Base-by-base conservation (phyloP, 2,329 filamentous ascomycete genomes). In the Xylariaceae sp. region DNA sequence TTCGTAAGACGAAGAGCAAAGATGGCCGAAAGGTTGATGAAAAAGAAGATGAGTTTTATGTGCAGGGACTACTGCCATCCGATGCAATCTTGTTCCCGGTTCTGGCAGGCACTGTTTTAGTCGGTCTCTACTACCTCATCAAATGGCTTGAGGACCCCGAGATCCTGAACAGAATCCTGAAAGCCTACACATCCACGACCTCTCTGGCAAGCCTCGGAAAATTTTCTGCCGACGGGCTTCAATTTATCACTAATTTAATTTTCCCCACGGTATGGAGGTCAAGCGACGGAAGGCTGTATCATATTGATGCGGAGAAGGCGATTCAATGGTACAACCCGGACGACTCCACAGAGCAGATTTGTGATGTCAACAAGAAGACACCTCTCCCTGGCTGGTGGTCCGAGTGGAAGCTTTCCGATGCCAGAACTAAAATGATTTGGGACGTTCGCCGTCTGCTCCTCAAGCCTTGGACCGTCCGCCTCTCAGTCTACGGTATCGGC, bases 41-140 rank as follows among this genome's bases (percentile, higher is more conserved):
- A 16, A 68, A 75, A 8, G 69, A 76, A 9, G 74, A 79, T 51
- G 67, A 79, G 46, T 58, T 74, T 40, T 71, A 76, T 19, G 66
- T 72, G 13, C 76, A 81, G 46, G 83, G 84, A 0, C 65, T 94
- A 39, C 74, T 81, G 8, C 81, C 86, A 2, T 82, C 78, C 0
- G 91, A 97, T 63, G 91, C 89, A 36, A 78, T 97, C 51, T 64
- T 94, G 54, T 87, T 96, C 49, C 93, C 91, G 2, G 53, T 96
- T 24, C 71, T 89, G 41, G 90, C 89, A 4, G 88, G 82, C 2
- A 57, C 72, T 9, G 80, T 84, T 1, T 77, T 97, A 8, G 74
- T 81, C 32, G 81, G 81, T 4, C 72, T 97, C 11, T 97, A 97
- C 68, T 83, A 90, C 54, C 72, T 95, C 45, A 89, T 97, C 59